Evolutionary conservation across 2,329 filamentous ascomycete genomes (phyloP), one percentile per base, ranked within the genome.

Genomic region (Aspergillus intermedius): DNA sequence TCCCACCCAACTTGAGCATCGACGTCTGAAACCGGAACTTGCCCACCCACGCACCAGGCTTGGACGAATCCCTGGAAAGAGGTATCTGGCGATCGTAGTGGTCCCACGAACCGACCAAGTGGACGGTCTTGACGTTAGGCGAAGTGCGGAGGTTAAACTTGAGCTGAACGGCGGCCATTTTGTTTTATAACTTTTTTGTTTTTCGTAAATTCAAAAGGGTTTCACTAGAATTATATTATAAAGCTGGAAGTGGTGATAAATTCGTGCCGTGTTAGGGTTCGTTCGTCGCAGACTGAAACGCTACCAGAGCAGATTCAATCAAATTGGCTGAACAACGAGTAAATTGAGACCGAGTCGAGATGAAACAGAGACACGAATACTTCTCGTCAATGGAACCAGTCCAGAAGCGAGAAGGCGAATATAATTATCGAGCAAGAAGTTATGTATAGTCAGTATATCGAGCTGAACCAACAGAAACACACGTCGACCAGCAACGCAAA

Each of bases 81-180:
- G 91, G 91, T 63, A 96, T 88, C 75, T 96, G 91, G 60, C 89
- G 88, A 61, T 82, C 79, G 81, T 98, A 98, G 79, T 88, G 88
- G 79, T 98, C 93, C 91, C 91, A 98, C 60, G 91, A 97, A 66
- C 91, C 91, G 74, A 97, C 86, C 60, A 98, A 81, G 71, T 97
- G 91, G 69, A 95, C 91, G 66, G 91, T 91, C 83, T 96, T 95
- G 81, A 94, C 89, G 76, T 90, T 89, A 69, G 88, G 84, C 68
- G 91, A 95, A 71, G 94, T 94, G 77, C 91, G 89, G 72, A 97
- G 88, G 72, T 87, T 86, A 77, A 97, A 97, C 69, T 90, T 91
- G 61, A 95, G 85, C 77, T 96, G 91, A 74, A 93, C 84, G 70
- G 89, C 79, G 74, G 91, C 85, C 89, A 95, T 95, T 77, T 69